Conservation (phyloP, 2,329 filamentous ascomycete species). For the Aspergillus eucalypticola region DNA sequence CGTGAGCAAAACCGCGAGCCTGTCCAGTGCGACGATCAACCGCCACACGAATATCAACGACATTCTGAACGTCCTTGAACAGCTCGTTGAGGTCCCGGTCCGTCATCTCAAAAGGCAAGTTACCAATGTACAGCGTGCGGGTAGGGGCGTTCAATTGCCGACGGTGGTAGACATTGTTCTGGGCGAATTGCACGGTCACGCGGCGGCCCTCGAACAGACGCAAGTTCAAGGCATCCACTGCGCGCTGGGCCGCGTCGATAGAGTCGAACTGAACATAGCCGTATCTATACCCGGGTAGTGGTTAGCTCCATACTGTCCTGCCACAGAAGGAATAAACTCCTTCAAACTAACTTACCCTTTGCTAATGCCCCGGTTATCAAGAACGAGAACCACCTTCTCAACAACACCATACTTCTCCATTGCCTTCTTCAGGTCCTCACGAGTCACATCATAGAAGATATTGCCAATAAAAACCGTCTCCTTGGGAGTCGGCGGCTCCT, state of each 20-base stretch:
- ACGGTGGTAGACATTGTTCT: constrained; percentile 21
- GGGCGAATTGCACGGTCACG: constrained; percentile 62
- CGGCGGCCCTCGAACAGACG: constrained; percentile 65
- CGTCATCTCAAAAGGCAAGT: constrained; percentile 82
- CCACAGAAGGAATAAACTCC: no score
- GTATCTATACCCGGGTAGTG: constrained; percentile 51
- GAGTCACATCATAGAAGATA: constrained; percentile 67
- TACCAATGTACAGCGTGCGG: constrained; percentile 76
- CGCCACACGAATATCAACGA: constrained; percentile 75
- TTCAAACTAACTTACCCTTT: constrained; percentile 59
- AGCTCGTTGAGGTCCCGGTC: constrained; percentile 78
- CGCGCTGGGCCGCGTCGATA: constrained; percentile 55
- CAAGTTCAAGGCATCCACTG: constrained; percentile 60
- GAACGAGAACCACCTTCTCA: constrained; percentile 55
- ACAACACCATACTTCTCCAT: constrained; percentile 62
- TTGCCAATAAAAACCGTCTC: constrained; percentile 66
- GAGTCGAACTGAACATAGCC: constrained; percentile 64
- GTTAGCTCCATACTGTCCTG: constrained; percentile 7
- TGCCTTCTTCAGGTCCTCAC: constrained; percentile 59
- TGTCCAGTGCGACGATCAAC: constrained; percentile 79
- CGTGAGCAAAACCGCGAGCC: constrained; percentile 80
- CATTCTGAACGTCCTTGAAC: constrained; percentile 69
- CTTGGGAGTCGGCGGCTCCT: constrained; percentile 32
- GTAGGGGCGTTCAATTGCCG: constrained; percentile 49
- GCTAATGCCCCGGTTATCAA: constrained; percentile 64